These are phyloP conservation scores for Phoma herbarum DNA, from an alignment of 2,329 filamentous ascomycete species.

Conservation along the genomic window DNA sequence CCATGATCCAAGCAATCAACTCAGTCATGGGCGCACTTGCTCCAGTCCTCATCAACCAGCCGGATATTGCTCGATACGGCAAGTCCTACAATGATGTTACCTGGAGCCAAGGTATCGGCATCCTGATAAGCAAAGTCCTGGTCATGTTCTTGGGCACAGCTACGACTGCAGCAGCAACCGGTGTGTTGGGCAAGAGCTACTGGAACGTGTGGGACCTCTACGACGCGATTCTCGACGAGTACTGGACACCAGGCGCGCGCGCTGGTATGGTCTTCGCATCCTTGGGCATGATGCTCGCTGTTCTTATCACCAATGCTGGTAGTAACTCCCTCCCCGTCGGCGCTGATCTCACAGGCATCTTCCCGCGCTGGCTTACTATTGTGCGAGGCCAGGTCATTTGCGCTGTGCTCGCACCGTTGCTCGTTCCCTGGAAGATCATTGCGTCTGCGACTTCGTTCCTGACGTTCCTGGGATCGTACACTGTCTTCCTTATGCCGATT, in stretches of 20 bases:
- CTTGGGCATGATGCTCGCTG: constrained; percentile 36
- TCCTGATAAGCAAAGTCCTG: constrained; percentile 32
- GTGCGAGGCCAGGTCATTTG: constrained; percentile 31
- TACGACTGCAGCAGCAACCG: constrained; percentile 28
- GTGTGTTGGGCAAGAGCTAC: constrained; percentile 31
- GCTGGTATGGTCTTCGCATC: constrained; percentile 40
- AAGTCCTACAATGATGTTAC: constrained; percentile 28
- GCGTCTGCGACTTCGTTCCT: constrained; percentile 34
- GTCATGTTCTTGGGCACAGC: constrained; percentile 37
- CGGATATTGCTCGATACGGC: constrained; percentile 36
- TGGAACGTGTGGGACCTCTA: constrained; percentile 39
- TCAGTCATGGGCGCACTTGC: constrained; percentile 33
- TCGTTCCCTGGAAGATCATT: constrained; percentile 41
- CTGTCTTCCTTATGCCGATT: constrained; percentile 40
- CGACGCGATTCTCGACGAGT: constrained; percentile 29
- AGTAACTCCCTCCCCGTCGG: constrained; percentile 40
- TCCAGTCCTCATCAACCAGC: constrained; percentile 32
- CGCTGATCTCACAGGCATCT: constrained; percentile 37
- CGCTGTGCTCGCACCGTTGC: constrained; percentile 2
- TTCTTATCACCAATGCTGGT: constrained; percentile 38
- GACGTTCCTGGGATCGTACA: constrained; percentile 39
- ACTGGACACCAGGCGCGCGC: constrained; percentile 33
- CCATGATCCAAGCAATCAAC: constrained; percentile 33
- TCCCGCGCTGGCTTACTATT: constrained; percentile 39
- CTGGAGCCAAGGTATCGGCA: constrained; percentile 32